Evolutionary conservation across 306 rosid genomes (phyloP).

Genomic region (Gastrolobium villosum): DNA sequence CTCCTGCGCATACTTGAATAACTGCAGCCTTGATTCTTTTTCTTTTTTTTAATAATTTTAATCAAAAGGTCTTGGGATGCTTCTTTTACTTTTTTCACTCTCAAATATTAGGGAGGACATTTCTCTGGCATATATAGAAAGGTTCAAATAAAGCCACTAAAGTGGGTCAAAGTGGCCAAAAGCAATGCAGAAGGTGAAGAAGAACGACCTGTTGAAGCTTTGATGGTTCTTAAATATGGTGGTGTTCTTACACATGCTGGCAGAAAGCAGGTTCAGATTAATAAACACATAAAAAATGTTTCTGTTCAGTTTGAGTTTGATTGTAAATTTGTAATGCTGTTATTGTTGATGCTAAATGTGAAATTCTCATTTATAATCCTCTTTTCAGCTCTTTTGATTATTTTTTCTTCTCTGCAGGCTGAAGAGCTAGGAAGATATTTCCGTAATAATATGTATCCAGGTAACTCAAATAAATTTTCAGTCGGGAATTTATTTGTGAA

Average conservation of each 20-base stretch:
- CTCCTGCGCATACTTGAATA: constrained; percentile 33
- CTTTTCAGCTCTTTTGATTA: constrained; percentile 26
- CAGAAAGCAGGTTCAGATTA: constrained; percentile 83
- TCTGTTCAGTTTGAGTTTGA: constrained; percentile 36
- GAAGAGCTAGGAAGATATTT: constrained; percentile 99
- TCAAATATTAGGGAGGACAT: constrained; percentile 82
- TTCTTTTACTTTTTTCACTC: constrained; percentile 7
- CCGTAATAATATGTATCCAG: constrained; percentile 98
- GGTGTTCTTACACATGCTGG: constrained; percentile 99
- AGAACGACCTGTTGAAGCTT: constrained; percentile 95
- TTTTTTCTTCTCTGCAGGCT: constrained; percentile 67
- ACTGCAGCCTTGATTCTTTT: constrained; percentile 23
- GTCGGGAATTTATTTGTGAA: constrained; percentile 19
- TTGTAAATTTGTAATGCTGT: constrained; percentile 31
- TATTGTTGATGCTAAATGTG: neutral
- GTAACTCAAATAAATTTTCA: constrained; percentile 52
- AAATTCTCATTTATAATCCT: constrained; percentile 16
- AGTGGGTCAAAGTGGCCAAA: constrained; percentile 89
- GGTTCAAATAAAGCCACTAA: constrained; percentile 96
- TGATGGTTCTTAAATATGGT: constrained; percentile 97
- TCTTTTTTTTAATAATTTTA: constrained; percentile 6
- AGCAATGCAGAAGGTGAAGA: constrained; percentile 86
- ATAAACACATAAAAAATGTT: neutral
- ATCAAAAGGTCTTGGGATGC: neutral
- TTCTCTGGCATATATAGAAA: constrained; percentile 97